Conservation (phyloP, 2,329 filamentous ascomycete species). For the Colletotrichum cereale region DNA sequence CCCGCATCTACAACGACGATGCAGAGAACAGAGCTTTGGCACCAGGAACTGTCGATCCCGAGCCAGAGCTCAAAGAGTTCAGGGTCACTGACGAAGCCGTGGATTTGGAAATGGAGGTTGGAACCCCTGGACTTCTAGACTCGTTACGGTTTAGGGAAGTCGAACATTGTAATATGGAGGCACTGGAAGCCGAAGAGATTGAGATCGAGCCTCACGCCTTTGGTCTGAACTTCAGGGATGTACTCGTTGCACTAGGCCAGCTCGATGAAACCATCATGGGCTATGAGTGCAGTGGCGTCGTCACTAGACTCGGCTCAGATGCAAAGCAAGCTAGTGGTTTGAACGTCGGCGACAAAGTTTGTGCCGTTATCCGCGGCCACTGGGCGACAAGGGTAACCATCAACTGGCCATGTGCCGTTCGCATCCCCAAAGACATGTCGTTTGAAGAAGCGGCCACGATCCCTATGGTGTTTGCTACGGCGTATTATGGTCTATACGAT, state of each 20-base stretch:
- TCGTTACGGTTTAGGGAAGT: conserved; percentile 44
- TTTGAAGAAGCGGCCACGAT: conserved; percentile 54
- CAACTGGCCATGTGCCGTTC: conserved; percentile 37
- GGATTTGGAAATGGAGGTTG: conserved; percentile 36
- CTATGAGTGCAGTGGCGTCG: conserved; percentile 50
- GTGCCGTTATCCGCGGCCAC: conserved; percentile 21
- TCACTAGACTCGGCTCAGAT: conserved; percentile 48
- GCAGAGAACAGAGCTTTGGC: background rate
- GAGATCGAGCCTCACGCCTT: conserved; percentile 46
- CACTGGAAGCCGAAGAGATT: conserved; percentile 41
- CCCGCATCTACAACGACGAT: conserved; percentile 27
- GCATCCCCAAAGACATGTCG: conserved; percentile 51
- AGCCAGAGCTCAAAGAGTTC: conserved; percentile 5
- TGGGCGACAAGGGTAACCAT: conserved; percentile 19
- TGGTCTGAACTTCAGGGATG: conserved; percentile 47
- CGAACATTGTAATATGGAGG: background rate
- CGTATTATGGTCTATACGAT: conserved; percentile 48
- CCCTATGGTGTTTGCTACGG: conserved; percentile 52
- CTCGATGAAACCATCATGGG: conserved; percentile 44
- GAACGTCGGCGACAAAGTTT: conserved; percentile 37
- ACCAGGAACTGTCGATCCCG: background rate
- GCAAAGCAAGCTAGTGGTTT: conserved; percentile 31
- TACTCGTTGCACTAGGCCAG: conserved; percentile 44
- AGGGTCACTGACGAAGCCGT: too few species aligned
- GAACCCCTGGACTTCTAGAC: conserved; percentile 43